Evolutionary conservation across 768 basidiomycete genomes (phyloP).

Genomic region (Kondoa malvinella): DNA sequence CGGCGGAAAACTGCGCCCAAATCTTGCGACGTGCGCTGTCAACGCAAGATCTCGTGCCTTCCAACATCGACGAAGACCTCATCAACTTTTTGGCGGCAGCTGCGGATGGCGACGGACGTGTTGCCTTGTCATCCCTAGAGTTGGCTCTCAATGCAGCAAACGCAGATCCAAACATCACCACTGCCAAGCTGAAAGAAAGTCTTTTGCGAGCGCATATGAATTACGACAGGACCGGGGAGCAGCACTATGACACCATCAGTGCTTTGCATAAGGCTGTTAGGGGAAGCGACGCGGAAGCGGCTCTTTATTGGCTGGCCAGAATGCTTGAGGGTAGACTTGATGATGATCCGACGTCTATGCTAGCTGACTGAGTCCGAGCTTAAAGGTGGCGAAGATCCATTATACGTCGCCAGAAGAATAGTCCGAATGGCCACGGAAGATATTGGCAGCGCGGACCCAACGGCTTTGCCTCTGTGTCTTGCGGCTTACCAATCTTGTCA

Average conservation of each 20-base stretch:
- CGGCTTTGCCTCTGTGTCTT: conserved; percentile 18
- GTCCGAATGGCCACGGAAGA: conserved; percentile 72
- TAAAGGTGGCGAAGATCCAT: conserved; percentile 42
- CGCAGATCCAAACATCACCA: conserved; percentile 28
- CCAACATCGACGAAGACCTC: conserved; percentile 11
- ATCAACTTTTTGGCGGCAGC: conserved; percentile 20
- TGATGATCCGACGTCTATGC: too few relatives aligned
- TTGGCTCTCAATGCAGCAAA: conserved; percentile 38
- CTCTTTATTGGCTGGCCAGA: conserved; percentile 70
- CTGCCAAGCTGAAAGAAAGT: conserved; percentile 42
- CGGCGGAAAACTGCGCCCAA: conserved; percentile 44
- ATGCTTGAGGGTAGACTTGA: too few relatives aligned
- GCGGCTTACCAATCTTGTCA: conserved; percentile 35
- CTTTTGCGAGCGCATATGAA: conserved; percentile 44
- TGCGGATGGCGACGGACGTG: conserved; percentile 31
- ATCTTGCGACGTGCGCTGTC: conserved; percentile 44
- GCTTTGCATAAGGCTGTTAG: conserved; percentile 70
- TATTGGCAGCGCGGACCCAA: conserved; percentile 39
- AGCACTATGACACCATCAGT: conserved; percentile 33
- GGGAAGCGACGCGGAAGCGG: conserved; percentile 57
- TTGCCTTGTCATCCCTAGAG: conserved; percentile 60
- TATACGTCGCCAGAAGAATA: conserved; percentile 52
- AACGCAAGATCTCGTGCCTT: conserved; percentile 5
- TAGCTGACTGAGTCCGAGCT: too few relatives aligned
- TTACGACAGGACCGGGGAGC: conserved; percentile 56